Evolutionary conservation across 2,329 filamentous ascomycete genomes (phyloP).

Genomic region (Penicillium sp.): DNA sequence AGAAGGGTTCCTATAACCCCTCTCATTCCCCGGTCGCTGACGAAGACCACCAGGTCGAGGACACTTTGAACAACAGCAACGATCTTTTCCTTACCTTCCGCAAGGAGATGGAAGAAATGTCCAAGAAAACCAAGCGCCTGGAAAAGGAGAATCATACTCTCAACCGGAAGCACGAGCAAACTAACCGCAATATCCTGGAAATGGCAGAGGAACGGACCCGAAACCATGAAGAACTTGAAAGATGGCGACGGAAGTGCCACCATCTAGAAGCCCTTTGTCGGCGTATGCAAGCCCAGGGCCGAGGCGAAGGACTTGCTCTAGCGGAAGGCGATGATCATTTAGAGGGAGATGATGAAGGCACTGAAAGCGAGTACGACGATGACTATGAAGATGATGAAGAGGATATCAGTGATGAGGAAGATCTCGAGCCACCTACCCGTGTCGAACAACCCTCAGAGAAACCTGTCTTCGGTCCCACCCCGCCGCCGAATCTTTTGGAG

Average conservation of each 20-base stretch:
- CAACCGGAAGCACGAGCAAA: slow-evolving; percentile 88
- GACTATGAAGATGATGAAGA: slow-evolving; percentile 62
- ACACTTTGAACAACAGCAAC: slow-evolving; percentile 97
- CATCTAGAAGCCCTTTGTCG: slow-evolving; percentile 93
- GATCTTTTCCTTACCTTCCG: slow-evolving; percentile 94
- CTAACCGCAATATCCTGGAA: slow-evolving; percentile 89
- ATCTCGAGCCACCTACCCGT: slow-evolving; percentile 35
- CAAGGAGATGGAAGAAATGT: slow-evolving; percentile 99
- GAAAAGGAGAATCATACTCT: slow-evolving; percentile 94
- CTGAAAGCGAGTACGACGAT: slow-evolving; percentile 52
- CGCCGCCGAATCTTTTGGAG: slow-evolving; percentile 49
- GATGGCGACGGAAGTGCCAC: slow-evolving; percentile 78
- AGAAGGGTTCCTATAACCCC: slow-evolving; percentile 26
- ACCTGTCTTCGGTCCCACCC: slow-evolving; percentile 49
- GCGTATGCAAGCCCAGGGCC: slow-evolving; percentile 91
- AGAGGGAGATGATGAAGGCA: slow-evolving; percentile 47
- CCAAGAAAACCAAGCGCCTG: slow-evolving; percentile 93
- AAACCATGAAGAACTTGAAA: slow-evolving; percentile 71
- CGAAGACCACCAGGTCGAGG: slow-evolving; percentile 74
- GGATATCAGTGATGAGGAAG: slow-evolving; percentile 57
- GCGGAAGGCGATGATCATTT: slow-evolving; percentile 49
- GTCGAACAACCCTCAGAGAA: slow-evolving; percentile 35
- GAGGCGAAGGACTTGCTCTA: slow-evolving; percentile 66
- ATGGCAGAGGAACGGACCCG: slow-evolving; percentile 92
- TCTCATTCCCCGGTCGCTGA: slow-evolving; percentile 40